phyloP scores from a whole-genome alignment of 805 yeast species.

The Pichia pseudocactophila region DNA sequence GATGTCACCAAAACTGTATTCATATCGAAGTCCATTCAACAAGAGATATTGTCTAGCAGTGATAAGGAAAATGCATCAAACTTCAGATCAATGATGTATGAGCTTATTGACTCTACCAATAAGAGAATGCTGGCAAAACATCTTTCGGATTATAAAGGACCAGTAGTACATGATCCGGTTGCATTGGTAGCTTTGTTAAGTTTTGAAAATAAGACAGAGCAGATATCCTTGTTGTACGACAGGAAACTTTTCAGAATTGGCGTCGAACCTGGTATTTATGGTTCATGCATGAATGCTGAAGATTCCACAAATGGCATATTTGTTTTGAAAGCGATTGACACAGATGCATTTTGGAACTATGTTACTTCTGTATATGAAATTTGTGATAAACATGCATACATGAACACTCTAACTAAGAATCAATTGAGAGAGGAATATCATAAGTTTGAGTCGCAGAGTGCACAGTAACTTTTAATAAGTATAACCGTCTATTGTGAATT shows the following conservation, averaged over 20 bases:
- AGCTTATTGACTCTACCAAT: conserved; percentile 44
- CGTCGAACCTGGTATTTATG: conserved; percentile 7
- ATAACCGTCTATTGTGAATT: no score
- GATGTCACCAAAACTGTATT: conserved; percentile 62
- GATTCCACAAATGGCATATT: conserved; percentile 27
- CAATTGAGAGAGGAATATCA: conserved; percentile 6
- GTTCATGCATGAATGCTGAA: conserved; percentile 12
- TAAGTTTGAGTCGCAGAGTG: neutral
- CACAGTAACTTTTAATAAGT: no score
- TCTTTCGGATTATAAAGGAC: conserved; percentile 42
- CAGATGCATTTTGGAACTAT: conserved; percentile 38
- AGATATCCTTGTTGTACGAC: conserved; percentile 17
- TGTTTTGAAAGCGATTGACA: conserved; percentile 33
- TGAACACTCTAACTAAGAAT: conserved; percentile 11
- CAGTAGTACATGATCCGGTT: conserved; percentile 76
- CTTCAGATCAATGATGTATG: conserved; percentile 46
- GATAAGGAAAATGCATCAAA: conserved; percentile 27
- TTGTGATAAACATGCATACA: conserved; percentile 25
- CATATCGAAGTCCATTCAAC: conserved; percentile 36
- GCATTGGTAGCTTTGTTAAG: conserved; percentile 55
- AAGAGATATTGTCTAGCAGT: conserved; percentile 30
- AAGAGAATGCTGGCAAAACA: conserved; percentile 34
- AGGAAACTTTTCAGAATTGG: conserved; percentile 14
- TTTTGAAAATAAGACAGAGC: conserved; percentile 23
- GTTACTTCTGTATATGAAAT: conserved; percentile 30